Percentiles rank a stretch among this genome's conserved stretches.
These are phyloP conservation scores for Dactylellina sp. DNA, from an alignment of 2,329 filamentous ascomycete genomes.

Conservation along the genomic window DNA sequence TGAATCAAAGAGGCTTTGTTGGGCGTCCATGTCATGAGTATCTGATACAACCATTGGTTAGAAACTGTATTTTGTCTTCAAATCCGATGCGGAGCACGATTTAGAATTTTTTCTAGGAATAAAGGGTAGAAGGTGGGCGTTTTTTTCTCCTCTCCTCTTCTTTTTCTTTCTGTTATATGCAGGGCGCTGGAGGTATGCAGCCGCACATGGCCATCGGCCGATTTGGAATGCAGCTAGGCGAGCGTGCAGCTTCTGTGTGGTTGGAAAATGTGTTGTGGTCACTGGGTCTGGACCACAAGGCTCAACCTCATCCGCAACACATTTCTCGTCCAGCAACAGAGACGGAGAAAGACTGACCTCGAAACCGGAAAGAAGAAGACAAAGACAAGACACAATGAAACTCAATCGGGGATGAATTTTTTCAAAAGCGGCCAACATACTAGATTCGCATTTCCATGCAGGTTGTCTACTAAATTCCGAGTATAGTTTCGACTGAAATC, in stretches of 20 bases:
- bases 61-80: too few relatives aligned
- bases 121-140: too few relatives aligned
- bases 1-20: conserved; percentile 71
- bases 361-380: conserved; percentile 57
- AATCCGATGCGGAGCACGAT: too few relatives aligned
- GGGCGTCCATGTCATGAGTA: conserved; percentile 73
- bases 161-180: conserved; percentile 12
- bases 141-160: not conserved
- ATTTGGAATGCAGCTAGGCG: conserved; percentile 34
- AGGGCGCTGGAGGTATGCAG: conserved; percentile 8
- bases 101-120: too few relatives aligned
- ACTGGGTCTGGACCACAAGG: conserved; percentile 14
- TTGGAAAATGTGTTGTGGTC: conserved; percentile 48
- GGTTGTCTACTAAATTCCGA: conserved; percentile 73
- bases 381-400: too few relatives aligned
- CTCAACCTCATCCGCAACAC: conserved; percentile 55
- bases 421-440: conserved; percentile 62
- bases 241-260: conserved; percentile 22
- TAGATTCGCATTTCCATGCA: conserved; percentile 75
- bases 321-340: conserved; percentile 21
- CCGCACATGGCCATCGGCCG: conserved; percentile 10
- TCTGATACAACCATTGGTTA: conserved; percentile 59
- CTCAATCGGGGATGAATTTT: too few relatives aligned
- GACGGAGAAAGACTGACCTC: too few relatives aligned
- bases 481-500: conserved; percentile 71